Percentiles rank a stretch among this genome's conserved stretches.
Evolutionary conservation across 176 grass and related monocot species (phyloP).

Genomic region (Bolboschoenus planiculmis): DNA sequence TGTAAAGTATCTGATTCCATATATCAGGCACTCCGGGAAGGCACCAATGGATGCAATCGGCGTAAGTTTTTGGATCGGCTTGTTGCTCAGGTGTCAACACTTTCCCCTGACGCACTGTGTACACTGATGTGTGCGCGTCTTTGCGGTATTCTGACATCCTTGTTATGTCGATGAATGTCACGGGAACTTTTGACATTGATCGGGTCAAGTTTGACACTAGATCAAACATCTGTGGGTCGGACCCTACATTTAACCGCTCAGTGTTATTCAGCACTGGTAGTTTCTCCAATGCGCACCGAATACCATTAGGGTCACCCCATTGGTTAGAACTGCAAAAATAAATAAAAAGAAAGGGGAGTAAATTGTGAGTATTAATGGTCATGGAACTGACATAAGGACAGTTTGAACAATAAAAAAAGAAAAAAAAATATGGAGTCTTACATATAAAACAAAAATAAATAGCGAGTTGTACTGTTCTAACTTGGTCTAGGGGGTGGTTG

Average conservation of each 20-base stretch:
- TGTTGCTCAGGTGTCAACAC: constrained; percentile 66
- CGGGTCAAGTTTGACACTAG: constrained; percentile 27
- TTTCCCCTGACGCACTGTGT: constrained; percentile 52
- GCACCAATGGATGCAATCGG: constrained; percentile 95
- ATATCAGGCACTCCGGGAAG: constrained; percentile 75
- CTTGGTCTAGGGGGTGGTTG: background rate
- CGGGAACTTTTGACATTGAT: constrained; percentile 46
- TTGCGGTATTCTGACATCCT: constrained; percentile 83
- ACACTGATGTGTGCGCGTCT: constrained; percentile 69
- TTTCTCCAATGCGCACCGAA: constrained; percentile 62
- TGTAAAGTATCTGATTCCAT: constrained; percentile 80
- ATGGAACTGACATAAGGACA: background rate
- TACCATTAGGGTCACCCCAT: constrained; percentile 68
- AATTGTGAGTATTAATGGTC: background rate
- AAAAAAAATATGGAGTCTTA: background rate
- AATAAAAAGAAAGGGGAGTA: background rate
- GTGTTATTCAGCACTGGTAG: constrained; percentile 44
- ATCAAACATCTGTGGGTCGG: constrained; percentile 46
- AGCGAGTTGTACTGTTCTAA: background rate
- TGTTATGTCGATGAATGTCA: constrained; percentile 67
- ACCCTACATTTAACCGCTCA: constrained; percentile 34
- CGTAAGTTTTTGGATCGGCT: constrained; percentile 40
- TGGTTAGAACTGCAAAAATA: constrained; percentile 30
- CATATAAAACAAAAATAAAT: background rate
- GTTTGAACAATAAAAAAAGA: background rate